Base-by-base conservation (phyloP, 768 basidiomycete genomes). In the Russula olivacea region DNA sequence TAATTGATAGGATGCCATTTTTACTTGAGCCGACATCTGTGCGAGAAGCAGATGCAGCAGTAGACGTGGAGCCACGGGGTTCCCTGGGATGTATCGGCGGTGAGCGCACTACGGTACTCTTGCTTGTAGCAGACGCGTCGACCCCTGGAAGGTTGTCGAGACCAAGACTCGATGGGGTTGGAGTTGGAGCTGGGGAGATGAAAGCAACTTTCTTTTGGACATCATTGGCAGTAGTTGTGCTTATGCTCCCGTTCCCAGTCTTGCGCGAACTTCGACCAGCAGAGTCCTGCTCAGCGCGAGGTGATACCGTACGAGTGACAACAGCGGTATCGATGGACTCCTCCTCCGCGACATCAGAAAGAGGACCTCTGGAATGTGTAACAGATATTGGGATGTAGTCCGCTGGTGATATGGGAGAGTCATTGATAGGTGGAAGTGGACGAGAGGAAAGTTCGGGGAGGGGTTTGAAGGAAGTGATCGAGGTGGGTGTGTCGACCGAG, bases 171-270 rank as follows among this genome's bases (percentile, higher is more conserved):
- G 61, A 62, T 10, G 87, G 85, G 0, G 89, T 88, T 32, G 87
- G 88, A 0, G 89, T 88, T 21, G 87, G 88, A 15, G 88, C 84
- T 54, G 90, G 89, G 32, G 89, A 90, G 69, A 89, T 80, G 75
- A 93, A 93, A 30, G 90, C 91, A 50, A 93, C 91, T 76, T 91
- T 91, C 79, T 93, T 93, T 70, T 82, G 83, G 36, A 82, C 77
- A 67, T 88, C 87, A 65, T 73, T 73, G 52, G 40, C 63, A 55
- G 69, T 68, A 25, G 69, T 61, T 28, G 71, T 69, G 55, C 51
- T 68, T 64, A 70, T 69, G 62, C 72, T 74, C 49, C 73, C 72
- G 61, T 77, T 78, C 60, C 73, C 72, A 32, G 73, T 73, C 70
- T 75, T 80, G 67, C 78, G 77, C 19, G 76, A 75, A 68, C 71